Base-by-base conservation (phyloP, 2,329 filamentous ascomycete genomes). In the Botrytis squamosa region DNA sequence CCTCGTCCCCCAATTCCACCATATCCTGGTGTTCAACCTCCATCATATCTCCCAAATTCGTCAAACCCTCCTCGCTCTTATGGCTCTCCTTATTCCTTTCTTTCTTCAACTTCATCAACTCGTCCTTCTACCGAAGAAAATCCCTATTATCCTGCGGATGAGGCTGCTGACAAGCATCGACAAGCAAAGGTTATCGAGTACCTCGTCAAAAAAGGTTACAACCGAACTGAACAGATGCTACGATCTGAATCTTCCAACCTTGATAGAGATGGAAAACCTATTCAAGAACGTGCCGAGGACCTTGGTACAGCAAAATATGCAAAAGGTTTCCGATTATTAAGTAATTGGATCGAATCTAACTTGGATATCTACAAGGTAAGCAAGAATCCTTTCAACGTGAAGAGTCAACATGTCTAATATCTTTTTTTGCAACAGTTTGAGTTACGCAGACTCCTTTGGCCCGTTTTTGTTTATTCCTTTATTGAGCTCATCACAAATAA, bases 161-260 rank as follows among this genome's bases (percentile, higher is more conserved):
- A 8, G 16, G 3, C 10, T 36, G 18, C 44, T 49, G 42, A 76
- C 64, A 29, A 22, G 38, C 12, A 46, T 33, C 25, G 9, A 29
- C 4, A 67, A 36, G 16, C 12, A 71, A 62, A 92, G 90, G 91
- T 99, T 5, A 95, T 97, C 14, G 96, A 99, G 79, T 99, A 99
- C 82, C 87, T 99, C 1, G 89, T 94, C 3, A 99, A 99, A 82
- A 95, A 98, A 77, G 96, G 96, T 0, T 99, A 98, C 83, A 94
- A 91, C 71, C 89, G 92, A 38, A 98, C 96, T 0, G 96, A 99
- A 83, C 93, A 95, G 33, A 93, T 96, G 81, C 93, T 99, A 71
- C 90, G 96, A 62, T 92, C 94, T 82, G 96, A 99, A 83, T 97
- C 95, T 1, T 91, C 93, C 38, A 91, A 94, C 78, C 87, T 96